Evolutionary conservation across 2,329 filamentous ascomycete species (phyloP), one percentile per base, ranked within the genome.

Genomic region (Sarocladium oryzae): DNA sequence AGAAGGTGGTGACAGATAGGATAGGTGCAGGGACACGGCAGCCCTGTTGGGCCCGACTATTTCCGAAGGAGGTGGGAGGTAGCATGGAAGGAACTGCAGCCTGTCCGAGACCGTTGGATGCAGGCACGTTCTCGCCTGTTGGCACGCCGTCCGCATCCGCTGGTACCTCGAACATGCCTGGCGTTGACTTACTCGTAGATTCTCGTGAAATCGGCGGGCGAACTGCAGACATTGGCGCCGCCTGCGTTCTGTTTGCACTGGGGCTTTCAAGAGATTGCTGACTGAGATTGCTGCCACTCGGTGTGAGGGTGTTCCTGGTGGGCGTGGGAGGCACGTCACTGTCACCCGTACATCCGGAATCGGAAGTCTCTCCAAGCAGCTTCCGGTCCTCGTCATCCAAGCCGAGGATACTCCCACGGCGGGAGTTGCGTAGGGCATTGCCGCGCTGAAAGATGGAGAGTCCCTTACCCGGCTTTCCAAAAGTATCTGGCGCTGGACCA

Each of bases 321-420:
- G 93, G 93, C 1, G 93, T 99, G 1, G 92, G 91, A n/a, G 92
- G 91, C 52, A 92, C 74, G 48, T 96, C 90, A 35, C 10, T 30
- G n/a, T 71, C 76, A 26, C 69, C 33, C 18, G 28, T 37, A 16
- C 7, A 13, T 9, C n/a, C 21, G 30, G 64, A 50, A 38, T 67
- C 61, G 16, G 55, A 53, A 24, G 37, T 57, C 13, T 69, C 66
- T 20, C 58, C 62, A 54, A 69, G 69, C 30, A 71, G 58, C 57
- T 79, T 77, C 52, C 78, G 71, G 48, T 95, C 50, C 4, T 52
- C 88, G 36, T 91, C 86, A 60, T 95, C 88, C 40, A 91, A 72
- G 63, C 89, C 95, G 15, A 90, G 73, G 55, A 95, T 83, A 67
- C 91, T 96, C 48, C 79, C 80, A 52, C 74, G 74, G 45, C 78